A percentile compares a stretch with the other conserved stretches of the same genome.
phyloP scores from a whole-genome alignment of 2,329 filamentous ascomycete species.

The Ophiocordyceps camponoti-rufipedis region DNA sequence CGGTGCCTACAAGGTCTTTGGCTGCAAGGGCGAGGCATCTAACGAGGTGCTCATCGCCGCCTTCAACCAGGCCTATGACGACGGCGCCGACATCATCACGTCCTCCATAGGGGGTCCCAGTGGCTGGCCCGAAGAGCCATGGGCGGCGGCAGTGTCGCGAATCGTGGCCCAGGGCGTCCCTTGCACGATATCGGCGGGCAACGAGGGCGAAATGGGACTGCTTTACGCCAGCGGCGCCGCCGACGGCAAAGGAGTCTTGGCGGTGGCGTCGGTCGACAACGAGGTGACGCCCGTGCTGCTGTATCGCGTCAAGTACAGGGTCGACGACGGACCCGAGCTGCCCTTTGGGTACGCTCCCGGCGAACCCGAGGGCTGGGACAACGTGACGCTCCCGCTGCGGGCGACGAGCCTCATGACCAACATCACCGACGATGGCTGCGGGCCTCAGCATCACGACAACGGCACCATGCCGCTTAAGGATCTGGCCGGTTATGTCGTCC shows the following conservation, averaged over 20 bases:
- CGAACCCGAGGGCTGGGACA: conserved; percentile 21
- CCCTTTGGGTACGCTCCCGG: conserved; percentile 26
- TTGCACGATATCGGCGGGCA: conserved; percentile 34
- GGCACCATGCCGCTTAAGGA: conserved; percentile 21
- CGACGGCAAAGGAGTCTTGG: conserved; percentile 25
- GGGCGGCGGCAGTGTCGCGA: conserved; percentile 28
- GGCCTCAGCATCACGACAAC: conserved; percentile 27
- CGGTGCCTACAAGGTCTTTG: conserved; percentile 38
- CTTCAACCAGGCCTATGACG: conserved; percentile 41
- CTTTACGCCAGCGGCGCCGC: conserved; percentile 31
- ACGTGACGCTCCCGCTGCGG: conserved; percentile 29
- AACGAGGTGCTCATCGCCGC: conserved; percentile 41
- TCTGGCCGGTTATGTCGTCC: conserved; percentile 36
- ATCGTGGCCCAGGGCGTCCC: conserved; percentile 35
- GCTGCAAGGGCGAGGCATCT: conserved; percentile 28
- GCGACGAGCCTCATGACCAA: conserved; percentile 29
- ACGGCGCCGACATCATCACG: conserved; percentile 38
- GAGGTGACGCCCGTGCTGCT: conserved; percentile 21
- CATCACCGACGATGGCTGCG: conserved; percentile 30
- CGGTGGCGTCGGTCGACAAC: conserved; percentile 33
- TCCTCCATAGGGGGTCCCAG: conserved; percentile 31
- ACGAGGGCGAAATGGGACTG: conserved; percentile 24
- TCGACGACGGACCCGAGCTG: conserved; percentile 14
- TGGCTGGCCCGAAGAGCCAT: conserved; percentile 34
- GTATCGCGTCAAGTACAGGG: conserved; percentile 20